Percentiles rank a stretch among this genome's conserved stretches.
Evolutionary conservation across 202 grass and related monocot genomes (phyloP).

Genomic region (Carex sylvatica): DNA sequence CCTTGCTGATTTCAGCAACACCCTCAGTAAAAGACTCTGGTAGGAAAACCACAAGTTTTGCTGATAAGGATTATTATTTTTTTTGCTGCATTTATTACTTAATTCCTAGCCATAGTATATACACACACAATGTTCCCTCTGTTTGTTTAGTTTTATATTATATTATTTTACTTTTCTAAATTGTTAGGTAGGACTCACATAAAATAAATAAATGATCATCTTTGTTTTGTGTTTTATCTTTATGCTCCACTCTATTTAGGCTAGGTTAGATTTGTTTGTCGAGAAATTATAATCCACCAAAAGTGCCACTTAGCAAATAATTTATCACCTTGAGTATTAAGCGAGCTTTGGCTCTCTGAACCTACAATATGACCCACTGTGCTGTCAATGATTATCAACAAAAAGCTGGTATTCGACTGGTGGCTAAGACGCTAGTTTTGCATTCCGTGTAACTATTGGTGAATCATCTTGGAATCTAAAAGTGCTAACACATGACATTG

Average conservation of each 20-base stretch:
- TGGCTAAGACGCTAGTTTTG: constrained; percentile 70
- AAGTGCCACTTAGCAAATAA: neutral
- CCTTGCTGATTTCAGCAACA: neutral
- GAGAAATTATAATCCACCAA: neutral
- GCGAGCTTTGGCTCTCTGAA: neutral
- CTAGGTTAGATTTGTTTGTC: neutral
- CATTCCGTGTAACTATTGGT: constrained; percentile 19
- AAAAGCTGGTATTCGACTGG: constrained; percentile 63
- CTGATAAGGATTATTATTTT: neutral
- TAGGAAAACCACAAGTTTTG: neutral
- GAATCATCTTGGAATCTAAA: neutral
- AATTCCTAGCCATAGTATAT: neutral
- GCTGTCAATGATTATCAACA: constrained; percentile 59
- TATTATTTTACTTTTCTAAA: neutral
- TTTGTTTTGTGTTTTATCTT: neutral
- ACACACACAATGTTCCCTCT: neutral
- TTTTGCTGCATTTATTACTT: neutral
- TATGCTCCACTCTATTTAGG: neutral
- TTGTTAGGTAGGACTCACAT: neutral
- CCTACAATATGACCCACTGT: neutral
- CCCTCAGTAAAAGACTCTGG: neutral
- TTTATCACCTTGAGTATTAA: neutral
- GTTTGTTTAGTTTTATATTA: neutral
- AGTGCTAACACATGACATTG: constrained; percentile 3
- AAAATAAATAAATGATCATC: neutral